Evolutionary conservation across 345 rosid genomes (phyloP), one percentile per base, ranked within the genome.

Genomic region (Aquilaria sinensis): DNA sequence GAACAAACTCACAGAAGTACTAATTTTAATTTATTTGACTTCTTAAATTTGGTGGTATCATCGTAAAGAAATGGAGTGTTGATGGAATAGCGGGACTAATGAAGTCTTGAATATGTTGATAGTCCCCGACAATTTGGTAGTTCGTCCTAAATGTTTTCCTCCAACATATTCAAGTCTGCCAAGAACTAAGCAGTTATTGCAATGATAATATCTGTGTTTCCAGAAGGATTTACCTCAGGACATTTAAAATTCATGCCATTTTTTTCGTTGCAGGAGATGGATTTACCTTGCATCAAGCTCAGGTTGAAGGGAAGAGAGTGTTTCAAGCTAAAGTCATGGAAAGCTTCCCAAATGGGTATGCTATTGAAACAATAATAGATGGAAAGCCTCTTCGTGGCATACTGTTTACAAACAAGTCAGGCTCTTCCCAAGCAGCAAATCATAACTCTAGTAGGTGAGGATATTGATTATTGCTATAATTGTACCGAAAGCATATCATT

Each of bases 321-420:
- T 95, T 95, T 80, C 87, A 89, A 60, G 96, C 99, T 37, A 85
- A 69, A 68, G 81, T 95, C 74, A 84, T 87, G 2, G 86, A 91
- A 81, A 81, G 79, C 69, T 82, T 79, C 60, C 80, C 83, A 32
- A 80, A 78, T 77, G 94, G 97, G 58, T 89, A 80, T 80, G 81
- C 86, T 51, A 78, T 95, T 53, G 96, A 95, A 76, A 91, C 99
- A 52, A 66, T 76, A 62, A 84, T 95, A 66, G 90, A 84, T 62
- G 99, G 99, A 64, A 91, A 83, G 79, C 78, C 85, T 74, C 82
- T 95, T 31, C 90, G 87, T 58, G 96, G 97, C 61, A 77, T 95
- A 68, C 55, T 95, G 70, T 85, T 95, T 78, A 69, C 90, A 56
- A 84, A 80, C 83, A 91, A 84, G 65, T 84, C 81, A 43, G 70